Evolutionary conservation across 78 protist species (phyloP).

Genomic region (slime mould (Dictyostelium discoideum)): DNA sequence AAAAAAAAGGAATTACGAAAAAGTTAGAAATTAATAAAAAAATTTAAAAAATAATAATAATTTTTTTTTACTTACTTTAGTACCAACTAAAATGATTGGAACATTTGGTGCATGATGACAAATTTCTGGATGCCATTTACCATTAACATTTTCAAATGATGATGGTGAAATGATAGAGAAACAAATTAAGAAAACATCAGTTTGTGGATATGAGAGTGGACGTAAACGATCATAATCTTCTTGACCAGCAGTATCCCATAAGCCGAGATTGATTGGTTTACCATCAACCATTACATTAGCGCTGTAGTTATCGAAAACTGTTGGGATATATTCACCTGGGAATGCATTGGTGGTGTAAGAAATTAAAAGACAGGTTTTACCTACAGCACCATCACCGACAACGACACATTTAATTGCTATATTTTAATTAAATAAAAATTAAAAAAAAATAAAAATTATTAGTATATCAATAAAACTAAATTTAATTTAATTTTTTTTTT

Average conservation of each 20-base stretch:
- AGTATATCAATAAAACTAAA: slow-evolving; percentile 6
- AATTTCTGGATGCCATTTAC: slow-evolving; percentile 93
- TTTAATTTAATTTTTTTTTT: background rate
- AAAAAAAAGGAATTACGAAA: background rate
- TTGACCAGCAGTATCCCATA: slow-evolving; percentile 91
- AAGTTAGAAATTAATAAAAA: background rate
- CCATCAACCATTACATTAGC: slow-evolving; percentile 87
- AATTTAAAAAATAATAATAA: background rate
- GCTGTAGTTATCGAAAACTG: slow-evolving; percentile 87
- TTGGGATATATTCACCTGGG: slow-evolving; percentile 57
- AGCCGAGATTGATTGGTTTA: slow-evolving; percentile 70
- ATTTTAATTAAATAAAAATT: background rate
- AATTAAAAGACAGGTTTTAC: slow-evolving; percentile 83
- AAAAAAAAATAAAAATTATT: too few species aligned
- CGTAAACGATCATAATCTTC: slow-evolving; percentile 99
- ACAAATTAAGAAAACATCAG: slow-evolving; percentile 96
- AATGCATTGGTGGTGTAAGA: slow-evolving; percentile 39
- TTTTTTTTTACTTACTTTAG: slow-evolving; percentile 81
- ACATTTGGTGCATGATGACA: slow-evolving; percentile 82
- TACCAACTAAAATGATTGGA: slow-evolving; percentile 93
- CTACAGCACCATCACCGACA: slow-evolving; percentile 95
- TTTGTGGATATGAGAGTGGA: slow-evolving; percentile 95
- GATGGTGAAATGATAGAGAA: slow-evolving; percentile 89
- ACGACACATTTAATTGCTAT: slow-evolving; percentile 93
- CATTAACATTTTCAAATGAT: slow-evolving; percentile 90